Conservation (phyloP, 345 rosid genomes). For the Eucalyptus erythrocorys region DNA sequence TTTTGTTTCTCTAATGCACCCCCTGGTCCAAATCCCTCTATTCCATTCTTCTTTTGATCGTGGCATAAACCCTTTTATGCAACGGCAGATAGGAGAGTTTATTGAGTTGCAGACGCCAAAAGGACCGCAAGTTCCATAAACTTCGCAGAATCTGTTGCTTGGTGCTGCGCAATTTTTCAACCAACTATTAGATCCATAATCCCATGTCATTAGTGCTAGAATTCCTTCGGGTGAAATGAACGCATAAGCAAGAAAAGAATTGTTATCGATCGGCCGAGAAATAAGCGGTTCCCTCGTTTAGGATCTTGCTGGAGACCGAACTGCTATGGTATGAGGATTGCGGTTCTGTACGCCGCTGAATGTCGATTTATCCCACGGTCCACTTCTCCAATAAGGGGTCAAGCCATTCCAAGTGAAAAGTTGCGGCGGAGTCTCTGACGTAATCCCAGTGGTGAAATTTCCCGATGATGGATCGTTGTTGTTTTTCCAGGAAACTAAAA, state of each 20-base stretch:
- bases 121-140: slow-evolving; percentile 9
- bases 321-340: neutral
- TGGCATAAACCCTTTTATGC: slow-evolving; percentile 18
- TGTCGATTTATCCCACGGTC: neutral
- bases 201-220: neutral
- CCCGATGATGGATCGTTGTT: slow-evolving; percentile 16
- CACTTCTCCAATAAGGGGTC: neutral
- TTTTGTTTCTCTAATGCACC: slow-evolving; percentile 2
- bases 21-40: neutral
- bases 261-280: slow-evolving; percentile 2
- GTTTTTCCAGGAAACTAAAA: slow-evolving; percentile 14
- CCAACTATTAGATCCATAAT: neutral
- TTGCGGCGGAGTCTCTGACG: slow-evolving; percentile 7
- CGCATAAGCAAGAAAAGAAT: neutral
- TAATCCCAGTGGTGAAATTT: neutral
- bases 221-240: neutral
- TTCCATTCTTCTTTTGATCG: neutral
- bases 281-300: neutral
- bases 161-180: neutral
- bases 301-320: neutral
- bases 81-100: neutral
- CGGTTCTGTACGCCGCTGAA: neutral
- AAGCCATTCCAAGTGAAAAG: neutral
- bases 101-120: slow-evolving; percentile 5
- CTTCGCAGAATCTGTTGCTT: neutral